Evolutionary conservation across 495 filamentous ascomycete genomes (phyloP).

Genomic region (Lindgomyces ingoldianus): DNA sequence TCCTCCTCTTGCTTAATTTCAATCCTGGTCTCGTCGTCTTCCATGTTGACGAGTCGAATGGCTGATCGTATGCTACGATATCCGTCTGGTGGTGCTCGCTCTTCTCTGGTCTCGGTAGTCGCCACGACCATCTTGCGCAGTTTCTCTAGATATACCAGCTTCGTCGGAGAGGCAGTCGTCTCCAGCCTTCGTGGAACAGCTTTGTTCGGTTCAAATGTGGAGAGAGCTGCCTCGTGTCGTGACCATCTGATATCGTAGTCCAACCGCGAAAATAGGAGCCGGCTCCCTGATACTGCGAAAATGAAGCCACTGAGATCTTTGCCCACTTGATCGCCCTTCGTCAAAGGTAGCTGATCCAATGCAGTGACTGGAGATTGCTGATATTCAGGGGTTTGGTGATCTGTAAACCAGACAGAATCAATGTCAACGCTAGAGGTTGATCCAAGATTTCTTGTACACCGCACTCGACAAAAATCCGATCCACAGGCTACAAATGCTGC

Average conservation of each 20-base stretch:
- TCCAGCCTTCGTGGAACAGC: conserved; percentile 56
- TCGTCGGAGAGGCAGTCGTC: conserved; percentile 53
- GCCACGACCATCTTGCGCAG: conserved; percentile 57
- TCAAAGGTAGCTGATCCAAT: conserved; percentile 28
- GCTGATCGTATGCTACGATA: conserved; percentile 22
- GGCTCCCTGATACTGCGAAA: conserved; percentile 42
- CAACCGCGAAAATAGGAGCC: conserved; percentile 55
- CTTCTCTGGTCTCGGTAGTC: conserved; percentile 47
- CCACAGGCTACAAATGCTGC: conserved; percentile 35
- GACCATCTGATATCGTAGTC: conserved; percentile 42
- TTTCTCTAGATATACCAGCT: conserved; percentile 55
- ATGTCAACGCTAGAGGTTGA: conserved; percentile 22
- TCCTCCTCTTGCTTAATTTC: conserved; percentile 20
- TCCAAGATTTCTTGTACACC: background rate
- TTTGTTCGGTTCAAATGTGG: conserved; percentile 30
- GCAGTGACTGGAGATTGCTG: conserved; percentile 33
- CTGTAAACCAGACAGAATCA: conserved; percentile 40
- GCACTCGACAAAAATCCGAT: conserved; percentile 30
- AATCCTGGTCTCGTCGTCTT: background rate
- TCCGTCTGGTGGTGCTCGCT: conserved; percentile 10
- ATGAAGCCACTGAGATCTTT: conserved; percentile 39
- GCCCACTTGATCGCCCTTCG: background rate
- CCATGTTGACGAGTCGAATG: conserved; percentile 15
- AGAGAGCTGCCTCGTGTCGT: background rate
- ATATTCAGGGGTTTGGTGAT: conserved; percentile 27